Evolutionary conservation across 2,329 filamentous ascomycete species (phyloP), one percentile per base, ranked within the genome.

Genomic region (Cordyceps farinosa): DNA sequence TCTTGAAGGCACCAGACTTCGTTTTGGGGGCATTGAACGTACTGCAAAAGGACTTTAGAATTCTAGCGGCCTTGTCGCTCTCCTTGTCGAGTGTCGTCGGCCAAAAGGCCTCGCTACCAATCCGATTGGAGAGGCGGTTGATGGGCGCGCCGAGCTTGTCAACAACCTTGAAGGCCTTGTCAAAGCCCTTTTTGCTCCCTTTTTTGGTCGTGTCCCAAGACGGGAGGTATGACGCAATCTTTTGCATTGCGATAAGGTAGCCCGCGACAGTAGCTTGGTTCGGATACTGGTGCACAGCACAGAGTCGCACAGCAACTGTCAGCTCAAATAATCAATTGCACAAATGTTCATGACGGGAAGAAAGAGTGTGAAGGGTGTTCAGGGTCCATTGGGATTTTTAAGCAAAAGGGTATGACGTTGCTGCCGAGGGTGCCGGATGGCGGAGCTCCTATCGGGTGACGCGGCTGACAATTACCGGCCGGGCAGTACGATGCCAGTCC

Each of bases 11-110:
- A 8, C 4, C 9, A 10, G 3, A 2, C 10, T 13, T 40, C 38
- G 10, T 4, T 40, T 40, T 15, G 10, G 38, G 38, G 38, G 15
- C 15, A 8, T 34, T 51, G 8, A 1, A 75, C 87, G 70, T 81
- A 90, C 88, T 95, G 80, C 92, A 96, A 76, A 97, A 97, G 66
- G 87, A 90, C 71, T 85, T 86, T 32, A 97, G 75, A 54, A 97
- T 96, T 13, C 90, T 81, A 40, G 92, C 92, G 1, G 92, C 91
- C 79, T 97, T 97, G 76, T 97, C 92, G 69, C 89, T 90, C 78
- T 97, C 93, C 75, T 92, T 92, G 72, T 96, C 92, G 67, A 97
- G 80, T 1, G 89, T 88, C 61, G 89, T 91, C 1, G 92, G 92
- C 84, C 93, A 89, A 76, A 96, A 96, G 29, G 90, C 89, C 75